Evolutionary conservation across 176 grass and related monocot genomes (phyloP), one percentile per base, ranked within the genome.

Genomic region (Rhynchospora tenuis): DNA sequence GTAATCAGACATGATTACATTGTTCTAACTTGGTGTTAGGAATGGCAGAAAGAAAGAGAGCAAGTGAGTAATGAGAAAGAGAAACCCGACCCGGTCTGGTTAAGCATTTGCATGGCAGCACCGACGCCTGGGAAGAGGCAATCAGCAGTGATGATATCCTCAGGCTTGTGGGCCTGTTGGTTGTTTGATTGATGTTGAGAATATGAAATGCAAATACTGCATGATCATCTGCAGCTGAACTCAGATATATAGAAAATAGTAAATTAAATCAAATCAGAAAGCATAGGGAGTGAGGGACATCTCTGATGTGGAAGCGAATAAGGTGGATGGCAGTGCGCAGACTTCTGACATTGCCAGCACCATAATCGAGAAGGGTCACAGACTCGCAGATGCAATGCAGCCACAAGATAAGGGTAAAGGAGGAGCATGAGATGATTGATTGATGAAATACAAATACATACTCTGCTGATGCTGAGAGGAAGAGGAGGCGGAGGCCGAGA

Each of bases 31-130:
- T 19, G 28, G 47, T 4, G 33, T 43, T 31, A 17, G 27, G 24
- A 16, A n/a, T 54, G 22, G 24, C 9, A 55, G 17, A 56, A 47
- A 38, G 66, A 57, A 79, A n/a, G n/a, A n/a, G n/a, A n/a, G n/a
- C n/a, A n/a, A n/a, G n/a, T n/a, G n/a, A n/a, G n/a, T n/a, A n/a
- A n/a, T n/a, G n/a, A n/a, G n/a, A n/a, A 59, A 74, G 46, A 51
- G 33, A 38, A 59, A 47, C 7, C 50, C 28, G 33, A 90, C 88
- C 96, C 96, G 16, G 81, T 93, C 51, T 84, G 78, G 54, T 88
- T 90, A 14, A 95, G 86, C 63, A 99, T 88, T 62, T 99, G 75
- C 96, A 99, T 99, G 74, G 96, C 96, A 33, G 96, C 96, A 47
- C 93, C 96, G 17, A 99, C 93, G 1, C 93, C 96, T 9, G 96